Base-by-base conservation (phyloP, 1,139 yeast genomes). In the Geotrichum histeridarum region DNA sequence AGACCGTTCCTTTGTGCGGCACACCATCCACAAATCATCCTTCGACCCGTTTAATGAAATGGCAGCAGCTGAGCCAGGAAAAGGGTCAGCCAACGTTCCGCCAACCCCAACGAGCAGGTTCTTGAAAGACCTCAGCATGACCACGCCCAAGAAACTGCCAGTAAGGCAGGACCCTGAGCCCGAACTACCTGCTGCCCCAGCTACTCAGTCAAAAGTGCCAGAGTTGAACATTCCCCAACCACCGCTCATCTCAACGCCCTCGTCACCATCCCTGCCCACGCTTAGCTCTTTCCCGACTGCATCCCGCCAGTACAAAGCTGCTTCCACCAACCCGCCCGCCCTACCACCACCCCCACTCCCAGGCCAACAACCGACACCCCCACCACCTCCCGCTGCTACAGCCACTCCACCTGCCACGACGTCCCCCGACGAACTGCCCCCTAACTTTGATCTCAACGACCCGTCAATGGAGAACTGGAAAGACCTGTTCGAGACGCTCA, bases 401-500 rank as follows among this genome's bases (percentile, higher is more conserved):
- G n/a, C 31, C 42, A 8, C 11, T 42, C 33, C 15, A 8, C 15
- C 14, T 2, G 30, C 9, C 30, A 14, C 30, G 18, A 30, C 48
- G 2, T 35, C 35, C 9, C 42, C 37, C 12, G 44, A 33, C 12
- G 46, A 31, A 8, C 37, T 37, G 14, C 54, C 54, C 15, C 38
- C 44, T 2, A 48, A 36, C 42, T 51, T 51, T 47, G 54, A 51
- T 36, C 38, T 51, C 3, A 39, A 54, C n/a, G 57, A 54, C 33
- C 54, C 57, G 1, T 18, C 46, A 11, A 42, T 49, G 38, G 52
- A 47, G 12, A 49, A 53, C 27, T 55, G 57, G 57, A 51, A 55
- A 31, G 50, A 55, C 27, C 39, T 52, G 17, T 47, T 55, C 22
- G 55, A 55, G 31, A 27, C 55, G 15, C 43, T 55, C 12, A 50